Percentiles rank a stretch among this genome's conserved stretches.
Conservation (phyloP, 495 filamentous ascomycete genomes). For the Lasiosphaeris hirsuta region DNA sequence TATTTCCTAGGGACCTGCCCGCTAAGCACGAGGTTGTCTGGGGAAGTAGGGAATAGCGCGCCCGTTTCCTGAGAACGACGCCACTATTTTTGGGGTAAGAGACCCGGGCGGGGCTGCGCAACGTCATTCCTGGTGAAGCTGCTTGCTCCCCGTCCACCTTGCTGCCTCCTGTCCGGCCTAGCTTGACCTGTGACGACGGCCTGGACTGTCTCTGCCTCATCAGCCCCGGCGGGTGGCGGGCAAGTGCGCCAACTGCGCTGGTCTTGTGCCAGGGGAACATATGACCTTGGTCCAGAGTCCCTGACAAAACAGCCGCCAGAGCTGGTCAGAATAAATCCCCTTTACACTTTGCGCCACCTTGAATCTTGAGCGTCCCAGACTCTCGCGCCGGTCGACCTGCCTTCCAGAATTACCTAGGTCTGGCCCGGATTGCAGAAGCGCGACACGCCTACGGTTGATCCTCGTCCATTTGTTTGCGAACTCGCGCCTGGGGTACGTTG, state of each 20-base stretch:
- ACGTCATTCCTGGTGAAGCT: constrained; percentile 4
- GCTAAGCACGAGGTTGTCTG: too few relatives aligned
- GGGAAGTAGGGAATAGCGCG: background rate
- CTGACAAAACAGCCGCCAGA: background rate
- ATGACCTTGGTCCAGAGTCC: constrained; percentile 7
- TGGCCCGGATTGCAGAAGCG: background rate
- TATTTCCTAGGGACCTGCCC: too few relatives aligned
- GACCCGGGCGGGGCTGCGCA: constrained; percentile 2
- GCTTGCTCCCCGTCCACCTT: background rate
- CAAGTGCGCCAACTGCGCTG: too few relatives aligned
- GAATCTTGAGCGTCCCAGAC: background rate
- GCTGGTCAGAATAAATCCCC: background rate
- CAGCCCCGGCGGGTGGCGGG: too few relatives aligned
- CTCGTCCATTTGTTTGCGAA: background rate
- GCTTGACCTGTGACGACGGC: too few relatives aligned
- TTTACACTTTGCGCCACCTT: background rate
- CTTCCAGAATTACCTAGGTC: background rate
- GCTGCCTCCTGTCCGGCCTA: background rate
- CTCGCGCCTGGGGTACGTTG: constrained; percentile 19
- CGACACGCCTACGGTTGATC: constrained; percentile 8
- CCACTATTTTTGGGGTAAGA: background rate
- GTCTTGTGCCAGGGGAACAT: background rate
- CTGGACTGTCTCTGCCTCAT: too few relatives aligned
- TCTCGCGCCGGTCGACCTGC: background rate
- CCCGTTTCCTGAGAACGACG: too few relatives aligned